Base-by-base conservation (phyloP, 169 alveolate species). In the Blepharisma undulans region DNA sequence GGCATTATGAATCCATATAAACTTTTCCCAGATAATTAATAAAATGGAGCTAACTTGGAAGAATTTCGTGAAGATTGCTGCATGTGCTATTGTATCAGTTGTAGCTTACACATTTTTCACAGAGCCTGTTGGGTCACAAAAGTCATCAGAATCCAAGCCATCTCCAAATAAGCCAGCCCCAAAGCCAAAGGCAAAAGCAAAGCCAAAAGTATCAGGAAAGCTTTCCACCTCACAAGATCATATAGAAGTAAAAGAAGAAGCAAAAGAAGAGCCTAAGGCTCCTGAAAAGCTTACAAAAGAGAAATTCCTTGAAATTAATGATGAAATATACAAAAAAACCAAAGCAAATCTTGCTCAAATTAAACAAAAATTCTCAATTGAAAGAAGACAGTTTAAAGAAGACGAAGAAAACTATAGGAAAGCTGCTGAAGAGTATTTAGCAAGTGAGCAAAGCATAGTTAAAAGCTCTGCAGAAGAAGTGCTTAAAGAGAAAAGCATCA, bases 1-100 rank as follows among this genome's bases (percentile, higher is more conserved):
- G 95, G 97, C 19, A 97, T 97, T 21, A 81, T 96, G 90, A 97
- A 96, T 92, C 98, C 98, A 21, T 95, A 90, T 81, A 97, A 97
- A 77, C 92, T 95, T 18, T 72, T 72, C 66, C 66, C 66, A 48
- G 66, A 48, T 48, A 48, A 48, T 48, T 48, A 48, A 48, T 48
- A 48, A 48, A 48, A 48, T 48, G 66, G 66, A 48, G 66, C 66
- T 48, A 48, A 48, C 66, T 48, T 48, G 66, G 66, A 48, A 48
- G 66, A 48, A 48, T 18, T 48, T 48, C 66, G 66, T 48, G 66
- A 48, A 48, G 66, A 18, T 48, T 48, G 66, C 66, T 48, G 66
- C 66, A 10, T 48, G 66, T 48, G 66, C 66, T 48, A 48, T 48
- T 48, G 66, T 48, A 48, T 10, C 66, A 48, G 14, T 48, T 48